phyloP scores from a whole-genome alignment of 2,329 filamentous ascomycete genomes.

The Cladorrhinum sp. region DNA sequence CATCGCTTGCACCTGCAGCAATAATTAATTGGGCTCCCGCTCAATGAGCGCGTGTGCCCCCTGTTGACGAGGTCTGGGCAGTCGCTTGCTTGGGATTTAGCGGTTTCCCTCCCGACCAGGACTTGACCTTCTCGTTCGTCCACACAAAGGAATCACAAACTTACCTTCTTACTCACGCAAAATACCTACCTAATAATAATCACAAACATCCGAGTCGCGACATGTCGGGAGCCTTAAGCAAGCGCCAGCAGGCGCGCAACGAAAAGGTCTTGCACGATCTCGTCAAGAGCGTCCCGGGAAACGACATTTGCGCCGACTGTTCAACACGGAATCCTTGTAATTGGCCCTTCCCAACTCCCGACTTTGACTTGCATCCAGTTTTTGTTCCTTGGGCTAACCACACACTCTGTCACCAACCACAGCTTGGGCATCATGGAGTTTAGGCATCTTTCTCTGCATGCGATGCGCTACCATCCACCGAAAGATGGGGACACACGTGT shows the following conservation, averaged over 20 bases:
- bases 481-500: slow-evolving; percentile 95
- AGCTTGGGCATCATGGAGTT: slow-evolving; percentile 97
- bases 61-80: slow-evolving; percentile 10
- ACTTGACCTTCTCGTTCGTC: slow-evolving; percentile 8
- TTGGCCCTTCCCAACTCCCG: slow-evolving; percentile 32
- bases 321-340: slow-evolving; percentile 85
- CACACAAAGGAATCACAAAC: slow-evolving; percentile 15
- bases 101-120: slow-evolving; percentile 16
- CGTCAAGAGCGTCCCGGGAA: slow-evolving; percentile 77
- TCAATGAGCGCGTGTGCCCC: slow-evolving; percentile 1
- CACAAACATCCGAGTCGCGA: slow-evolving; percentile 12
- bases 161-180: too few species aligned
- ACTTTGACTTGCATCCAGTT: background rate
- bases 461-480: slow-evolving; percentile 93
- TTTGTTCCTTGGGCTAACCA: slow-evolving; percentile 31
- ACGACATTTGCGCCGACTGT: slow-evolving; percentile 93
- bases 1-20: slow-evolving; percentile 3
- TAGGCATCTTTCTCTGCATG: slow-evolving; percentile 97
- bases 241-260: slow-evolving; percentile 97
- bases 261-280: slow-evolving; percentile 89
- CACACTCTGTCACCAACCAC: slow-evolving; percentile 23
- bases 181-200: background rate
- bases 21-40: slow-evolving; percentile 7
- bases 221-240: slow-evolving; percentile 71
- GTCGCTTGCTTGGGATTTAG: slow-evolving; percentile 15